A percentile compares a stretch with the other conserved stretches of the same genome.
These are phyloP conservation scores for Cadophora luteo-olivacea DNA, from an alignment of 2,329 filamentous ascomycete genomes.

Conservation along the genomic window DNA sequence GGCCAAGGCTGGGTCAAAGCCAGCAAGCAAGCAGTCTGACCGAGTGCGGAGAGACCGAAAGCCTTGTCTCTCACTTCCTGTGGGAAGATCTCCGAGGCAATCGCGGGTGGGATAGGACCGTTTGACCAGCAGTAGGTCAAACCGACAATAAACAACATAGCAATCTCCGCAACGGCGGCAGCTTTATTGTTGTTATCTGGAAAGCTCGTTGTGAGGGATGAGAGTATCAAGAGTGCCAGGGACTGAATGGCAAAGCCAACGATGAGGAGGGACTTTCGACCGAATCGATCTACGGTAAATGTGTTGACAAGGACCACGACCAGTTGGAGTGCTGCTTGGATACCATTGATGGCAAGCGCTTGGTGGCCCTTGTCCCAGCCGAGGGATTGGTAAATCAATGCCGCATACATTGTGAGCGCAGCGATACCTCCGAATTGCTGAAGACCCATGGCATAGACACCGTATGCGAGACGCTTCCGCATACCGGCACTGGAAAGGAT, in stretches of 20 bases:
- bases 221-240: slow-evolving; percentile 47
- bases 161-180: slow-evolving; percentile 49
- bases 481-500: slow-evolving; percentile 74
- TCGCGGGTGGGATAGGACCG: slow-evolving; percentile 47
- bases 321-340: slow-evolving; percentile 68
- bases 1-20: slow-evolving; percentile 51
- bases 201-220: slow-evolving; percentile 48
- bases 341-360: slow-evolving; percentile 74
- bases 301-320: slow-evolving; percentile 71
- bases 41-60: slow-evolving; percentile 46
- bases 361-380: slow-evolving; percentile 61
- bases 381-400: slow-evolving; percentile 74
- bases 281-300: slow-evolving; percentile 76
- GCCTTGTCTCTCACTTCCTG: slow-evolving; percentile 51
- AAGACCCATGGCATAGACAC: slow-evolving; percentile 70
- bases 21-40: slow-evolving; percentile 49
- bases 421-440: slow-evolving; percentile 77
- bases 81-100: slow-evolving; percentile 49
- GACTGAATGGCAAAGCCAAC: slow-evolving; percentile 57
- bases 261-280: slow-evolving; percentile 72
- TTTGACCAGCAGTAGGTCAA: slow-evolving; percentile 51
- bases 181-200: slow-evolving; percentile 48
- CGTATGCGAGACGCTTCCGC: slow-evolving; percentile 69
- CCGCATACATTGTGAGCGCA: slow-evolving; percentile 74
- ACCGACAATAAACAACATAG: slow-evolving; percentile 52